phyloP scores from a whole-genome alignment of 2,329 filamentous ascomycete genomes.

The Ploettnerulaceae sp. region DNA sequence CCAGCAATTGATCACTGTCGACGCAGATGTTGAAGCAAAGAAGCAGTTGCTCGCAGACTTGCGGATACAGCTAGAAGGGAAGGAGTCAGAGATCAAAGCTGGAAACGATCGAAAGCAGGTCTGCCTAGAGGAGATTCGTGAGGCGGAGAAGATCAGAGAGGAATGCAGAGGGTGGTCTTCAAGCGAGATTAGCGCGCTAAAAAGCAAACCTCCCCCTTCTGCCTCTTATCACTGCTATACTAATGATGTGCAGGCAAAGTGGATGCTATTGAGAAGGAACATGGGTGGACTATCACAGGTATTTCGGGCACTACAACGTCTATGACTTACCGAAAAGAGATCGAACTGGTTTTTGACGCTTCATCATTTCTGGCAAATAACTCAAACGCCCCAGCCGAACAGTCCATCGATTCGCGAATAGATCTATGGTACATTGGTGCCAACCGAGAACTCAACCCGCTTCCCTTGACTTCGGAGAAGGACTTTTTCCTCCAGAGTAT shows the following conservation, averaged over 20 bases:
- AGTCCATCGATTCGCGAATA: slow-evolving; percentile 47
- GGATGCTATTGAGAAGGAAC: slow-evolving; percentile 56
- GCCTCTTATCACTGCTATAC: slow-evolving; percentile 35
- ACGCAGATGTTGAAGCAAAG: slow-evolving; percentile 66
- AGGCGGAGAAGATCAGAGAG: slow-evolving; percentile 78
- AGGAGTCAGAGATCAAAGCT: slow-evolving; percentile 58
- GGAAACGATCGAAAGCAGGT: slow-evolving; percentile 63
- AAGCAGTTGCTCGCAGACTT: slow-evolving; percentile 62
- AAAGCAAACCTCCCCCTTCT: slow-evolving; percentile 50
- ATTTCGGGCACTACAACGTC: slow-evolving; percentile 59
- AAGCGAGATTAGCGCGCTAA: slow-evolving; percentile 72
- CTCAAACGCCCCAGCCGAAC: slow-evolving; percentile 15
- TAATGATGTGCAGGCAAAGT: slow-evolving; percentile 51
- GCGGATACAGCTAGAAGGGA: slow-evolving; percentile 60
- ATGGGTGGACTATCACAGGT: slow-evolving; percentile 69
- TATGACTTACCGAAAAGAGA: slow-evolving; percentile 66
- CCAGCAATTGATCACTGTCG: slow-evolving; percentile 58
- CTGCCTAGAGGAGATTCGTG: slow-evolving; percentile 68
- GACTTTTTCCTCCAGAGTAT: slow-evolving; percentile 74
- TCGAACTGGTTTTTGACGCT: slow-evolving; percentile 69
- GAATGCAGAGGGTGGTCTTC: slow-evolving; percentile 87
- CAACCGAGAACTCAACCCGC: slow-evolving; percentile 47
- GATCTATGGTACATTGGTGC: slow-evolving; percentile 67
- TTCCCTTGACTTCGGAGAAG: slow-evolving; percentile 58
- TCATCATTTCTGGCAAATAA: slow-evolving; percentile 48